Percentiles rank a stretch among this genome's conserved stretches.
Evolutionary conservation across 2,329 filamentous ascomycete genomes (phyloP).

Genomic region (Diaporthe sp.): DNA sequence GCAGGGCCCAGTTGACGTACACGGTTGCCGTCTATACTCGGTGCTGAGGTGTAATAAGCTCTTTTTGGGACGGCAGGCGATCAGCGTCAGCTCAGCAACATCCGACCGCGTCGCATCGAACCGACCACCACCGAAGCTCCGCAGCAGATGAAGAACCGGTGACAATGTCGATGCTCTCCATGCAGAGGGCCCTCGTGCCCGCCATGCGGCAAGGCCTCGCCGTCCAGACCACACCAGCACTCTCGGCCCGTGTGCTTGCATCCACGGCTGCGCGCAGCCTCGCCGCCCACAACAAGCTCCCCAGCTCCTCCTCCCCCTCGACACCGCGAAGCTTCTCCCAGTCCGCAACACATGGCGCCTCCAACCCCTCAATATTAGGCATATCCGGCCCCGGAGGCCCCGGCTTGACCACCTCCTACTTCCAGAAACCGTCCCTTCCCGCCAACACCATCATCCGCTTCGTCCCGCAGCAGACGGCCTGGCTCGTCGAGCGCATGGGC

Average conservation of each 20-base stretch:
- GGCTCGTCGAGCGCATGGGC: conserved; percentile 99
- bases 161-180: conserved; percentile 35
- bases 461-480: conserved; percentile 99
- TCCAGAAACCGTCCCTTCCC: conserved; percentile 79
- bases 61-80: conserved; percentile 5
- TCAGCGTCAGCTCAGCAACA: conserved; percentile 16
- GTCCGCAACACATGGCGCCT: conserved; percentile 36
- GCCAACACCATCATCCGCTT: conserved; percentile 96
- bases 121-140: not conserved
- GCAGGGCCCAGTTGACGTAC: conserved; percentile 23
- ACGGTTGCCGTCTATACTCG: not conserved
- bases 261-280: conserved; percentile 24
- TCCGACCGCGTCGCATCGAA: conserved; percentile 17
- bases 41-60: conserved; percentile 6
- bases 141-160: conserved; percentile 36
- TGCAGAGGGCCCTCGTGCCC: conserved; percentile 34
- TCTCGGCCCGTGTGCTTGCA: conserved; percentile 26
- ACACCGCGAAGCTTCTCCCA: conserved; percentile 32
- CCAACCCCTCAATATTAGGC: conserved; percentile 38
- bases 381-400: conserved; percentile 47
- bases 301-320: conserved; percentile 5
- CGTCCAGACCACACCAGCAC: conserved; percentile 20
- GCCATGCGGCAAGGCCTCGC: conserved; percentile 28
- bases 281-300: conserved; percentile 19
- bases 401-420: conserved; percentile 76